Base-by-base conservation (phyloP, 345 rosid species). In the Populus tremula region DNA sequence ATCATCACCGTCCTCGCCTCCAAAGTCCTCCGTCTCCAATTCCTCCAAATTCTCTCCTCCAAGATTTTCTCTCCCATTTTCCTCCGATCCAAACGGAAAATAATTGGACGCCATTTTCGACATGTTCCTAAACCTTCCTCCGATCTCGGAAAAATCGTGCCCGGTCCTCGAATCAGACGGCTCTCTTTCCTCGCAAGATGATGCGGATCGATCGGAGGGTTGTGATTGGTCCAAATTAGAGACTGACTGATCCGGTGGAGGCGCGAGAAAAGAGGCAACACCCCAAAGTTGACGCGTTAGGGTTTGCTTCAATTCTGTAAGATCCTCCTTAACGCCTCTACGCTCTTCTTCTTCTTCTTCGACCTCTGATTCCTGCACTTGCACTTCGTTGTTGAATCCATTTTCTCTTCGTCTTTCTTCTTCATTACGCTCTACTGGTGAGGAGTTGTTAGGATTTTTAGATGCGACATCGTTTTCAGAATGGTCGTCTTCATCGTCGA, bases 251-350 rank as follows among this genome's bases (percentile, higher is more conserved):
- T 74, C 61, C 4, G 80, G 79, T 4, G 85, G 88, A 43, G 92
- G 97, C 10, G 93, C 96, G 33, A 95, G 92, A 79, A 95, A 91
- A 31, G 94, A 88, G 54, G 99, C 97, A n/a, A 93, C 97, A 3
- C 96, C 99, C 96, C 97, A 92, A 21, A 95, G 74, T 83, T 92
- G 98, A 27, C 90, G 89, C 23, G 91, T 85, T 56, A 95, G 83
- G 85, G 96, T 83, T 76, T 92, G 90, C 29, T 75, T 90, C 29
- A 93, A 89, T 64, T 95, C 98, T 13, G 91, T 82, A 33, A 95
- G 88, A 75, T 93, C 99, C 81, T 92, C 98, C 83, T 88, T 93
- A 20, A 95, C 92, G 78, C 99, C 96, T 56, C 94, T 92, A 5
- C 88, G 84, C 47, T 83, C 85, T 62, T 77, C 85, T 61, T 84